Evolutionary conservation across 345 rosid species (phyloP).

Genomic region (Erysimum cheiranthoides): DNA sequence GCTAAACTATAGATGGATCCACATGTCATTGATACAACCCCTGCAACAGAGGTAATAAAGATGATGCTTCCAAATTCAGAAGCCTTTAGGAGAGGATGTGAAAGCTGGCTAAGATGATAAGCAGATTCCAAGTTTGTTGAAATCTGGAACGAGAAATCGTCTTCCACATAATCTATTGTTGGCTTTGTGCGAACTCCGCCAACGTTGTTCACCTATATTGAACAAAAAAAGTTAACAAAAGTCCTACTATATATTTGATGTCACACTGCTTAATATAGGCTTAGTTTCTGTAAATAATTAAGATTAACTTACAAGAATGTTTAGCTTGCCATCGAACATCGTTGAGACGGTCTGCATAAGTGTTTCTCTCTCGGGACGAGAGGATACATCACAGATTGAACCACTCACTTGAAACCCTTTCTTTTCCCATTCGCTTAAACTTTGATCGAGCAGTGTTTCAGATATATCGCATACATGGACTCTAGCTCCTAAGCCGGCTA

Average conservation of each 20-base stretch:
- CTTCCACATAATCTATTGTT: constrained; percentile 15
- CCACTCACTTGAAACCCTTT: constrained; percentile 37
- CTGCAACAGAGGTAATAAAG: constrained; percentile 23
- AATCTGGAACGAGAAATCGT: constrained; percentile 19
- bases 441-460: constrained; percentile 8
- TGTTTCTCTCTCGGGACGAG: constrained; percentile 28
- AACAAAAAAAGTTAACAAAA: background rate
- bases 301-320: constrained; percentile 30
- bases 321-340: constrained; percentile 23
- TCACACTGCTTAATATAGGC: background rate
- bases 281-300: background rate
- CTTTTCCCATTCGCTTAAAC: constrained; percentile 32
- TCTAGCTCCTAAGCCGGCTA: constrained; percentile 1
- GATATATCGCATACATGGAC: constrained; percentile 23
- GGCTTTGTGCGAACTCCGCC: background rate
- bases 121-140: constrained; percentile 37
- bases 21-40: constrained; percentile 21
- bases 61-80: constrained; percentile 27
- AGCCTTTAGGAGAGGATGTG: constrained; percentile 38
- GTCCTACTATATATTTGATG: background rate
- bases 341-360: constrained; percentile 27
- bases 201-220: constrained; percentile 32
- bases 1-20: constrained; percentile 33
- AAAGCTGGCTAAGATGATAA: constrained; percentile 30
- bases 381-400: constrained; percentile 38